Conservation (phyloP, 2,329 filamentous ascomycete species). For the Ceratocystiopsis sp. region DNA sequence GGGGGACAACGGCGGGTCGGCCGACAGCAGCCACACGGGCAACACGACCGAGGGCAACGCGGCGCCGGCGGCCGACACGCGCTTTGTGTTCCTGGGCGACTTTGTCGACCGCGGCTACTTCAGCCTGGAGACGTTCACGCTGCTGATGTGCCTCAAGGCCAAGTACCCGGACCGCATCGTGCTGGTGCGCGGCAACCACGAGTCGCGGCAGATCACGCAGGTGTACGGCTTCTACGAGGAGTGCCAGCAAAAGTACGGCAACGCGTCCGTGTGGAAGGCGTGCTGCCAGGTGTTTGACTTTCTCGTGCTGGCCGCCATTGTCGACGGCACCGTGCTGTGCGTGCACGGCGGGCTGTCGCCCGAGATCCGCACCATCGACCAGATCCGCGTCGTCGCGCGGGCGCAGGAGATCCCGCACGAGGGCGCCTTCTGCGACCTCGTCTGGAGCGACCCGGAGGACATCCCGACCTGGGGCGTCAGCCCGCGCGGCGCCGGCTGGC, state of each 20-base stretch:
- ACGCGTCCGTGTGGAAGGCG: constrained; percentile 98
- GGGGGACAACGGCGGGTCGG: constrained; percentile 13
- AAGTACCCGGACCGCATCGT: constrained; percentile 89
- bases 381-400: constrained; percentile 95
- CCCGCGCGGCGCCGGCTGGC: constrained; percentile 89
- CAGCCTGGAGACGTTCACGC: constrained; percentile 91
- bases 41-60: constrained; percentile 15
- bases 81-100: constrained; percentile 56
- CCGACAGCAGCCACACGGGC: constrained; percentile 16
- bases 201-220: constrained; percentile 92
- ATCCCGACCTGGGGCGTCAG: constrained; percentile 93
- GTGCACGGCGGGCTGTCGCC: constrained; percentile 85
- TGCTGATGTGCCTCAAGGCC: constrained; percentile 85
- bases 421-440: constrained; percentile 92
- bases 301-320: constrained; percentile 87
- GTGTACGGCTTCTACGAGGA: constrained; percentile 99
- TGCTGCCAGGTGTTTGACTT: constrained; percentile 99
- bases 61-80: constrained; percentile 28
- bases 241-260: constrained; percentile 94
- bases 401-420: constrained; percentile 97
- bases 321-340: constrained; percentile 96
- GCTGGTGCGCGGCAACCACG: constrained; percentile 93
- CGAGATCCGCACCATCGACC: constrained; percentile 92
- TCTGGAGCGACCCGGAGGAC: constrained; percentile 97
- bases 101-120: constrained; percentile 97